These are phyloP conservation scores for Nakazawaea wyomingensis DNA, from an alignment of 805 yeast species.

Conservation along the genomic window DNA sequence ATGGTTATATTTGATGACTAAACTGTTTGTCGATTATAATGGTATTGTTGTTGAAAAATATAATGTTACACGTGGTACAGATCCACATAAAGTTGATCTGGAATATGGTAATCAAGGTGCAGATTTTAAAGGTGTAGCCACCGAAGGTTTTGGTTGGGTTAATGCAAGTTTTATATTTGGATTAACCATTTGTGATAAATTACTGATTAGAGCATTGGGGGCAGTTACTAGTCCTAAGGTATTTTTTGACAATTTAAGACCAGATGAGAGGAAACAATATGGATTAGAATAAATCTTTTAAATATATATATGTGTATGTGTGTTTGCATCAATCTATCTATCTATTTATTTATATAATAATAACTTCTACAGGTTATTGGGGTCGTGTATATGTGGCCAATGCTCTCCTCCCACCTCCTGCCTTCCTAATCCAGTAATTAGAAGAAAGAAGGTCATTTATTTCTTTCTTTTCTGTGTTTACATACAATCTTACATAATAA, in stretches of 20 bases:
- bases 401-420: too few relatives aligned
- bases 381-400: too few relatives aligned
- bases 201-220: constrained; percentile 73
- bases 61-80: constrained; percentile 76
- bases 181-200: constrained; percentile 55
- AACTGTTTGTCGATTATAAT: constrained; percentile 85
- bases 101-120: constrained; percentile 97
- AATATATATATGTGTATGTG: too few relatives aligned
- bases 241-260: constrained; percentile 46
- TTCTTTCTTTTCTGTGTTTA: too few relatives aligned
- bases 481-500: too few relatives aligned
- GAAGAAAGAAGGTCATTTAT: too few relatives aligned
- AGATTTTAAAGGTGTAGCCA: constrained; percentile 86
- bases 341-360: too few relatives aligned
- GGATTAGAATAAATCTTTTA: constrained; percentile 21
- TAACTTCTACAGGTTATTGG: too few relatives aligned
- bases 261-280: constrained; percentile 33
- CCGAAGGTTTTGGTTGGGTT: constrained; percentile 98
- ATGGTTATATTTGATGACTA: constrained; percentile 87
- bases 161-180: constrained; percentile 82
- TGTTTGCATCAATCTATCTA: too few relatives aligned
- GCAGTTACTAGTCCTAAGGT: constrained; percentile 68
- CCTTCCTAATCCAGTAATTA: too few relatives aligned
- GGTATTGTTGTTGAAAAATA: constrained; percentile 96
- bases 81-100: constrained; percentile 89